A percentile compares a stretch with the other conserved stretches of the same genome.
phyloP scores from a whole-genome alignment of 371 early-diverging fungal species.

The Mucor saturninus region DNA sequence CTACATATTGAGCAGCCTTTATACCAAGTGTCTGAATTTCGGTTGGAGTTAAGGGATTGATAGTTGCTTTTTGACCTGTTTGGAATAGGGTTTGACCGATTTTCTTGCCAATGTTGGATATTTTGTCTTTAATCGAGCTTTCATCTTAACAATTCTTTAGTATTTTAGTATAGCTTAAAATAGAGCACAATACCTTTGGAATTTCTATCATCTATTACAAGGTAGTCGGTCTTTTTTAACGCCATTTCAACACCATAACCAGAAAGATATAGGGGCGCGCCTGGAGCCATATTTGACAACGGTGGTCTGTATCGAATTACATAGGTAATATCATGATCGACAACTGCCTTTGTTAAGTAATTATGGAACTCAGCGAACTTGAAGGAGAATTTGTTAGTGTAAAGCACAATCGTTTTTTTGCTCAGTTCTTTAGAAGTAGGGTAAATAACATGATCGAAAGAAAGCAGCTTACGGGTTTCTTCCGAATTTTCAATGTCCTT shows the following conservation, averaged over 20 bases:
- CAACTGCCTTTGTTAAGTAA: conserved; percentile 35
- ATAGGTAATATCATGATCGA: conserved; percentile 42
- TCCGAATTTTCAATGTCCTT: conserved; percentile 22
- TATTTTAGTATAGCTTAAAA: no score
- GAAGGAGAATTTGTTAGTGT: conserved; percentile 54
- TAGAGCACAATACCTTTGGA: conserved; percentile 25
- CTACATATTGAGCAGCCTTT: conserved; percentile 71
- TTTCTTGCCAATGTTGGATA: conserved; percentile 37
- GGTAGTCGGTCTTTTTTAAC: conserved; percentile 94
- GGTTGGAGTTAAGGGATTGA: conserved; percentile 66
- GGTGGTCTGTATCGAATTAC: conserved; percentile 61
- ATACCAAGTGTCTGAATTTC: conserved; percentile 69
- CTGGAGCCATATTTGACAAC: conserved; percentile 4
- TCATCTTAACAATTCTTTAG: background rate
- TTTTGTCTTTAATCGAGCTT: conserved; percentile 28
- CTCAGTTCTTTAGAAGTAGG: conserved; percentile 1
- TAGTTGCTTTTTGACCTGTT: conserved; percentile 43
- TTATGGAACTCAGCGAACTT: conserved; percentile 50
- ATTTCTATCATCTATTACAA: conserved; percentile 89
- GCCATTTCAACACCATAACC: conserved; percentile 94
- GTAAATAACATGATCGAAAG: conserved; percentile 40
- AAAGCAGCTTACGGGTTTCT: conserved; percentile 40
- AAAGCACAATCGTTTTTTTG: conserved; percentile 44
- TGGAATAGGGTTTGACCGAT: conserved; percentile 38
- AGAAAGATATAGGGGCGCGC: conserved; percentile 57